These are phyloP conservation scores for Alloteropsis semialata DNA, from an alignment of 176 grass and related monocot species.

Conservation along the genomic window DNA sequence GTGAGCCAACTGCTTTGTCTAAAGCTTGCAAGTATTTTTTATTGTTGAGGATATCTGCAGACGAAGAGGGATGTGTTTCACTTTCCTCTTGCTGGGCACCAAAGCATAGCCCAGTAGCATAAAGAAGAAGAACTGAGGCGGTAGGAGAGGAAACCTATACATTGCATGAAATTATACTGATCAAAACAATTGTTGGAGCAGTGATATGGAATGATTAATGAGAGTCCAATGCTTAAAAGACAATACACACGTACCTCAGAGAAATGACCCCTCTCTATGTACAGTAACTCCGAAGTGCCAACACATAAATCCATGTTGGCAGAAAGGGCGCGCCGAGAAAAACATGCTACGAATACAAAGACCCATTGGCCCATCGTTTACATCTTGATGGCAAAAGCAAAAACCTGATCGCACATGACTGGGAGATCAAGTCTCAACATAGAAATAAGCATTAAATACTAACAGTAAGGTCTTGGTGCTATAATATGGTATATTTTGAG, in stretches of 20 bases:
- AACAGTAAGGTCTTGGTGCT: neutral
- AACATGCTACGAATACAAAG: conserved; percentile 56
- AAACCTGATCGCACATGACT: neutral
- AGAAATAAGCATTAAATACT: neutral
- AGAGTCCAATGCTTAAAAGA: conserved; percentile 15
- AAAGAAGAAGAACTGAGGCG: conserved; percentile 59
- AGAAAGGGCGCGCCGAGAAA: conserved; percentile 52
- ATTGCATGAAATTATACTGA: neutral
- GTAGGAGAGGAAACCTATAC: conserved; percentile 52
- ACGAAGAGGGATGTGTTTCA: conserved; percentile 17
- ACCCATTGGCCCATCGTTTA: neutral
- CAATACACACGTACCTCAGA: conserved; percentile 58
- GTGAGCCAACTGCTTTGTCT: conserved; percentile 27
- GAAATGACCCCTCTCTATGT: conserved; percentile 43
- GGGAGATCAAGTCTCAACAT: neutral
- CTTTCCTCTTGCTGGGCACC: conserved; percentile 38
- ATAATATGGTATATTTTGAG: neutral
- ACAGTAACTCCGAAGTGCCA: conserved; percentile 50
- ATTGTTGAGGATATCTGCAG: conserved; percentile 31
- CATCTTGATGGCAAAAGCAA: neutral
- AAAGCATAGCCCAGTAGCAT: conserved; percentile 59
- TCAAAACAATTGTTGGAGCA: conserved; percentile 24
- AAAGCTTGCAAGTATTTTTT: conserved; percentile 40
- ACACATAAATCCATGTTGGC: conserved; percentile 35
- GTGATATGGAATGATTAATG: conserved; percentile 9